phyloP scores from a whole-genome alignment of 768 basidiomycete genomes.

The Lepiota venenata region DNA sequence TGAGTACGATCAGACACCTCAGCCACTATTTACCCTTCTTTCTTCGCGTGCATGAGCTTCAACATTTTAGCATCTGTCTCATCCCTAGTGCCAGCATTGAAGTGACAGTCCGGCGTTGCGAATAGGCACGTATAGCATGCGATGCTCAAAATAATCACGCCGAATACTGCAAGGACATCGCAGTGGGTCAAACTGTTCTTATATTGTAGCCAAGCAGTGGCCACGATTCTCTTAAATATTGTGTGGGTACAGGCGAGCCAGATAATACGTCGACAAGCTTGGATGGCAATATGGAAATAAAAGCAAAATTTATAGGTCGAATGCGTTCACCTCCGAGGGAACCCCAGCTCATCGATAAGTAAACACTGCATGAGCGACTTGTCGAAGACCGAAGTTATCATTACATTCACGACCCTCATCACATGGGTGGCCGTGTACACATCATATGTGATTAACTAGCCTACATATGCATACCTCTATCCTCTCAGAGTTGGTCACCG shows the following conservation, averaged over 20 bases:
- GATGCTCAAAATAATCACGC: neutral
- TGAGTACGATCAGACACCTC: too few relatives aligned
- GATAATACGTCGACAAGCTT: neutral
- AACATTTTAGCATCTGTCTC: neutral
- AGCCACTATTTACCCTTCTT: neutral
- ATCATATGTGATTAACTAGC: neutral
- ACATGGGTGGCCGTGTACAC: neutral
- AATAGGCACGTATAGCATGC: neutral
- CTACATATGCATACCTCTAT: neutral
- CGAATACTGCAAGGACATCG: neutral
- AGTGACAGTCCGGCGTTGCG: neutral
- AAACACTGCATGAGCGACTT: neutral
- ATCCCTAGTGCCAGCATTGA: neutral
- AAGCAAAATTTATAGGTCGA: too few relatives aligned
- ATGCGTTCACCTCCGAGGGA: neutral
- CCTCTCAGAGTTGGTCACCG: neutral
- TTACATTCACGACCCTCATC: neutral
- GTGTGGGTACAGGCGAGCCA: neutral
- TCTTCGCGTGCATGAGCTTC: neutral
- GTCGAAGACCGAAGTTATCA: neutral
- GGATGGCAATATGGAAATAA: neutral
- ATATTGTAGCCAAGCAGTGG: neutral
- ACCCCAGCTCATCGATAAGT: neutral
- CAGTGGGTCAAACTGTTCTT: neutral
- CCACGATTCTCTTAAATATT: constrained; percentile 1